Base-by-base conservation (phyloP, 1,139 yeast genomes). In the Geotrichum restrictum region DNA sequence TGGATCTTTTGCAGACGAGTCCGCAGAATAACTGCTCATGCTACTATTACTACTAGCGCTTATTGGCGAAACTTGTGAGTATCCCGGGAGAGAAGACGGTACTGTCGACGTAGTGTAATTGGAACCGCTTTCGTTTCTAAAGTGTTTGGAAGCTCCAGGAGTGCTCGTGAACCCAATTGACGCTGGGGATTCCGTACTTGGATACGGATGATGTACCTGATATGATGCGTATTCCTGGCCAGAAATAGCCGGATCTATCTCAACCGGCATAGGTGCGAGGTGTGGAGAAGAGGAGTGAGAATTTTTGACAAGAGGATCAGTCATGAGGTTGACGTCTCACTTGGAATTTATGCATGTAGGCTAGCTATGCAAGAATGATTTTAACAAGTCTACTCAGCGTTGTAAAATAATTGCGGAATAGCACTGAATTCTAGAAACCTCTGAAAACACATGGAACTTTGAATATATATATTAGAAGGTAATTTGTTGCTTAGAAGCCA, bases 241-340 rank as follows among this genome's bases (percentile, higher is more conserved):
- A 22, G 47, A 42, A 7, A 48, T 41, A 5, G 46, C 47, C 5
- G 51, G 51, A 48, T 48, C 51, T 13, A 41, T 42, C 10, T 48
- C 51, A 24, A 41, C 34, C 22, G 47, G 47, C 37, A 48, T 41
- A 31, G 29, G 29, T 24, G 29, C 29, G 44, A 29, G 29, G 6
- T 14, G 22, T n/a, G 29, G n/a, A 38, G 22, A n/a, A 6, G 14
- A 13, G 11, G 44, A 24, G 22, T 38, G 44, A 24, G 44, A 8
- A 14, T 14, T 34, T 29, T 27, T 19, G 24, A 27, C 45, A 24
- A 18, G 24, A 22, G 45, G n/a, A 10, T 24, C 32, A 40, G 44
- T 27, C 44, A 40, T 40, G 44, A 24, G 24, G 8, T 40, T n/a
- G 14, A 21, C 21, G 14, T 13, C 33, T 42, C 31, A 14, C 36